These are phyloP conservation scores for Raphanus hybrid DNA, from an alignment of 441 rosid species.

Conservation along the genomic window DNA sequence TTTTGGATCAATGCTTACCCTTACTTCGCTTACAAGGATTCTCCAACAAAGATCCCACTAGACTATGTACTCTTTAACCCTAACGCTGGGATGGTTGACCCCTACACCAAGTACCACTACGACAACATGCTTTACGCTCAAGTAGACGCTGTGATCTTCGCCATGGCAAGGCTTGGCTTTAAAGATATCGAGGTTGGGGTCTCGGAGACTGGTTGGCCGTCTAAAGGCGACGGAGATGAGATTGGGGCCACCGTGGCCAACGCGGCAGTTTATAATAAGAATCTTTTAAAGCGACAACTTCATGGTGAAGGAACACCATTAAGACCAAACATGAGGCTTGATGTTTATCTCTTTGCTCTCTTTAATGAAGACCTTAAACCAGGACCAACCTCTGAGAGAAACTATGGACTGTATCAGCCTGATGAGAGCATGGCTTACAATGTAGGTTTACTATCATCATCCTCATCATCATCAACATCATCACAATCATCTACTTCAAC, in stretches of 20 bases:
- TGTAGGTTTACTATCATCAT: constrained; percentile 55
- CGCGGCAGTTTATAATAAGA: constrained; percentile 64
- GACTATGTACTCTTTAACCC: constrained; percentile 70
- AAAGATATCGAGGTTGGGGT: constrained; percentile 60
- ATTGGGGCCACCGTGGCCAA: constrained; percentile 58
- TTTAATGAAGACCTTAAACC: constrained; percentile 81
- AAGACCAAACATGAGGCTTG: constrained; percentile 57
- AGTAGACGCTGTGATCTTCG: constrained; percentile 65
- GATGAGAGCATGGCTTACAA: constrained; percentile 74
- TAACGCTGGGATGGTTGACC: constrained; percentile 70
- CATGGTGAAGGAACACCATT: constrained; percentile 69
- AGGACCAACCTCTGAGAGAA: constrained; percentile 76
- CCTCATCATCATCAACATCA: constrained; percentile 36
- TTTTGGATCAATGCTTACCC: constrained; percentile 83
- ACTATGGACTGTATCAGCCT: constrained; percentile 72
- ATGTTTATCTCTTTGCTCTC: constrained; percentile 69
- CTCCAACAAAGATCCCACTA: constrained; percentile 53
- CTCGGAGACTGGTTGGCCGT: constrained; percentile 81
- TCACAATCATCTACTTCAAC: constrained; percentile 28
- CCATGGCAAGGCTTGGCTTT: constrained; percentile 63
- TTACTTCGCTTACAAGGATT: constrained; percentile 73
- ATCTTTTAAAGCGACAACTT: constrained; percentile 61
- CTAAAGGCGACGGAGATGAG: constrained; percentile 66
- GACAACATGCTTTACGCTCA: constrained; percentile 85
- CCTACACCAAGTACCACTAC: constrained; percentile 57